Conservation (phyloP, 352 stramenopile genomes). For the Thraustochytrium sp. region DNA sequence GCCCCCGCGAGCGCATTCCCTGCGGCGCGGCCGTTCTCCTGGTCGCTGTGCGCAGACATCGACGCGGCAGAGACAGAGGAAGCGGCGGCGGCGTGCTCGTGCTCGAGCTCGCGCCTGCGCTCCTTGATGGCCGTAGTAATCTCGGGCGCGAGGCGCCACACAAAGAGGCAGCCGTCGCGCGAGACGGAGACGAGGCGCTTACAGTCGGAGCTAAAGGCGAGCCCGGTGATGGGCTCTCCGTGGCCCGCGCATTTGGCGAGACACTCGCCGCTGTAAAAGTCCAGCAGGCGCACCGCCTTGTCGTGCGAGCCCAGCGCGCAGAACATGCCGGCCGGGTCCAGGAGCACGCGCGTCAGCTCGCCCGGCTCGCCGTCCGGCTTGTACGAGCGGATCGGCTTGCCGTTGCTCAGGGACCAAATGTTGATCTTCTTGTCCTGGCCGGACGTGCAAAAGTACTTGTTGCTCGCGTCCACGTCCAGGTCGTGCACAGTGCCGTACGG, state of each 20-base stretch:
- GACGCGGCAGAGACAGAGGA: neutral
- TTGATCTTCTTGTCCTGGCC: slow-evolving; percentile 72
- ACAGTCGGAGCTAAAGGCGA: slow-evolving; percentile 77
- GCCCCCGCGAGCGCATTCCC: too few relatives aligned
- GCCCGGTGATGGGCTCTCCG: slow-evolving; percentile 68
- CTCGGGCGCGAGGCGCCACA: slow-evolving; percentile 71
- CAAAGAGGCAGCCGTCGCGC: slow-evolving; percentile 74
- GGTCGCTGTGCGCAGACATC: neutral
- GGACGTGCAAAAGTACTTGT: slow-evolving; percentile 61
- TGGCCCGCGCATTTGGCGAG: slow-evolving; percentile 70
- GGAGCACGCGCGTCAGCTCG: slow-evolving; percentile 45
- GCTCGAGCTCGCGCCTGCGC: slow-evolving; percentile 6
- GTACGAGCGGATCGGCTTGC: slow-evolving; percentile 62
- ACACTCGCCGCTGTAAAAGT: slow-evolving; percentile 67
- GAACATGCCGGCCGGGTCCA: slow-evolving; percentile 60
- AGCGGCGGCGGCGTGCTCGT: neutral
- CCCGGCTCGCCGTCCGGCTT: slow-evolving; percentile 55
- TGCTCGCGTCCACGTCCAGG: slow-evolving; percentile 64
- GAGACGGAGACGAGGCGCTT: slow-evolving; percentile 69
- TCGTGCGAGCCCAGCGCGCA: slow-evolving; percentile 70
- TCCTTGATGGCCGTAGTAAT: slow-evolving; percentile 50
- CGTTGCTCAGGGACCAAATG: slow-evolving; percentile 60
- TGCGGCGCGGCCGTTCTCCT: neutral
- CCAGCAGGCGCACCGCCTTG: slow-evolving; percentile 73
- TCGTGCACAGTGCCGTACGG: slow-evolving; percentile 66